These are phyloP conservation scores for Thyridium curvatum DNA, from an alignment of 2,329 filamentous ascomycete species.

Conservation along the genomic window DNA sequence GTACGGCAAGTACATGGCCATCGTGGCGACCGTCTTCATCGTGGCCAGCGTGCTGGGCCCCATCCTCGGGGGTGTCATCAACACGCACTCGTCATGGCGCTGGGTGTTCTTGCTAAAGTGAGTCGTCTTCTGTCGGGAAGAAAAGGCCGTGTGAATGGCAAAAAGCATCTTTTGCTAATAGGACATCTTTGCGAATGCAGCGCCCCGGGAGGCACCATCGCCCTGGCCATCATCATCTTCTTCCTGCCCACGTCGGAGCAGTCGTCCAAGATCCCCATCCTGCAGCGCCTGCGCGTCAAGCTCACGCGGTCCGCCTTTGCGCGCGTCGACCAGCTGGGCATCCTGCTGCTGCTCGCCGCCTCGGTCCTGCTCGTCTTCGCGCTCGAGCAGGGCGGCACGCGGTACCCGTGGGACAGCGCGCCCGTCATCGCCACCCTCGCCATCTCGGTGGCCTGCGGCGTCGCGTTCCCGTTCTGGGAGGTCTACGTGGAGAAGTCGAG, in stretches of 20 bases:
- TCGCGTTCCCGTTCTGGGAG: constrained; percentile 17
- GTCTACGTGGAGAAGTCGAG: constrained; percentile 5
- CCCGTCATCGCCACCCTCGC: constrained; percentile 25
- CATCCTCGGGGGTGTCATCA: constrained; percentile 35
- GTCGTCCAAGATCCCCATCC: no score
- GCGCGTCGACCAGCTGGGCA: constrained; percentile 24
- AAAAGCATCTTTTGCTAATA: no score
- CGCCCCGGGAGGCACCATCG: constrained; percentile 20
- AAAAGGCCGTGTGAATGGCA: no score
- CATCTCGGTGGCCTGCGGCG: constrained; percentile 8
- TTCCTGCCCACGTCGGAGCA: constrained; percentile 13
- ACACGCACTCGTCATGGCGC: constrained; percentile 30
- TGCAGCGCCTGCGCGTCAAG: constrained; percentile 7
- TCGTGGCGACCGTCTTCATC: constrained; percentile 30
- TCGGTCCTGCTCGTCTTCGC: constrained; percentile 39
- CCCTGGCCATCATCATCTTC: constrained; percentile 15
- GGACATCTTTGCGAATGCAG: constrained; percentile 8
- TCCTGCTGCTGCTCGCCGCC: constrained; percentile 26
- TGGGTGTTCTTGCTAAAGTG: constrained; percentile 43
- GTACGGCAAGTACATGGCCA: constrained; percentile 22
- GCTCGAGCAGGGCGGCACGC: constrained; percentile 34
- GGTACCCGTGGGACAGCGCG: constrained; percentile 33
- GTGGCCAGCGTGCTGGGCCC: constrained; percentile 34
- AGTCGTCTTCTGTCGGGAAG: neutral
- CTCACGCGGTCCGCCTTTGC: constrained; percentile 14